Evolutionary conservation across 2,329 filamentous ascomycete genomes (phyloP).

Genomic region (Trichophyton benhamiae): DNA sequence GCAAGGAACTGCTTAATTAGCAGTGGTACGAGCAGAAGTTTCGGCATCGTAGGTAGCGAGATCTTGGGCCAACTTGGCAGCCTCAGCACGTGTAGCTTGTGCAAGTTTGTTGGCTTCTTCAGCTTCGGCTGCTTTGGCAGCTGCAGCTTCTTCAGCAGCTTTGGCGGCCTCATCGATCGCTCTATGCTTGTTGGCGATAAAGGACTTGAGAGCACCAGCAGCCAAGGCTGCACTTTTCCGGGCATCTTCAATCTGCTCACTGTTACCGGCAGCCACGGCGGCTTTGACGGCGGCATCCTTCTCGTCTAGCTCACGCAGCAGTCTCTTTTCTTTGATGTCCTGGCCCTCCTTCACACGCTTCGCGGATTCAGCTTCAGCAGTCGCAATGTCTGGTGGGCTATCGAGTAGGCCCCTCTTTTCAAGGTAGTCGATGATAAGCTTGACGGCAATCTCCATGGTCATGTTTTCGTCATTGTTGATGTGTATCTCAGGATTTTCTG

Average conservation of each 20-base stretch:
- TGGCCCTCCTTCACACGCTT: not conserved
- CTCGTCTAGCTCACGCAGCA: not conserved
- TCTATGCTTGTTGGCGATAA: too few relatives aligned
- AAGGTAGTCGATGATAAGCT: conserved; percentile 68
- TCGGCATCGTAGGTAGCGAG: not conserved
- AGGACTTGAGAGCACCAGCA: too few relatives aligned
- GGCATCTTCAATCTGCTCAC: too few relatives aligned
- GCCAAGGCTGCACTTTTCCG: too few relatives aligned
- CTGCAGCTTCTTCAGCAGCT: not conserved
- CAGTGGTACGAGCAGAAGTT: not conserved
- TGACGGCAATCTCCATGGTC: conserved; percentile 74
- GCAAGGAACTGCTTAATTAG: not conserved
- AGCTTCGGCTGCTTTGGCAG: not conserved
- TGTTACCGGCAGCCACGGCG: not conserved
- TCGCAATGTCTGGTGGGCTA: conserved; percentile 8
- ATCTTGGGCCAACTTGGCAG: not conserved
- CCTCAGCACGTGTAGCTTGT: not conserved
- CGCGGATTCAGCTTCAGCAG: not conserved
- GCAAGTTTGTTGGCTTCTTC: not conserved
- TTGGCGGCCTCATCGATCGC: not conserved
- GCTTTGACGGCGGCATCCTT: not conserved
- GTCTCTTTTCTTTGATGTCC: not conserved
- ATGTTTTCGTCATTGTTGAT: conserved; percentile 70
- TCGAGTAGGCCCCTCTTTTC: conserved; percentile 54
- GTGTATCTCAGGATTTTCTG: conserved; percentile 59